Evolutionary conservation across 176 grass and related monocot species (phyloP).

Genomic region (Raddia distichophylla): DNA sequence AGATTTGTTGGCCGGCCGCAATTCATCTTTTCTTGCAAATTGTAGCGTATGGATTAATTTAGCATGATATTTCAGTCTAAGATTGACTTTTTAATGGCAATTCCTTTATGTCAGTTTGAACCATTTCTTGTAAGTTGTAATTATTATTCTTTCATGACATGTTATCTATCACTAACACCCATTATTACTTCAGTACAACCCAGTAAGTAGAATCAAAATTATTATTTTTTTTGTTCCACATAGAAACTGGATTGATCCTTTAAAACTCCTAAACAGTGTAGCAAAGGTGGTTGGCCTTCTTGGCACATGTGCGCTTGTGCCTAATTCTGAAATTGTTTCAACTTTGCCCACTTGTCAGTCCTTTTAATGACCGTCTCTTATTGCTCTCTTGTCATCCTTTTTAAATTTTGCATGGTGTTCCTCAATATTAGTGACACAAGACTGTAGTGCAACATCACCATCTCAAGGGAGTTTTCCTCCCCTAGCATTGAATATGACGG

Average conservation of each 20-base stretch:
- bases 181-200: neutral
- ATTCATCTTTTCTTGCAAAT: conserved; percentile 11
- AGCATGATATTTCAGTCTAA: neutral
- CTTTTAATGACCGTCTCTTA: neutral
- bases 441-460: neutral
- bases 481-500: no score
- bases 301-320: neutral
- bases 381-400: neutral
- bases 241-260: neutral
- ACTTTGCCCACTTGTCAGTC: conserved; percentile 6
- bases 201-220: neutral
- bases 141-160: conserved; percentile 1
- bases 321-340: neutral
- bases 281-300: neutral
- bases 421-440: neutral
- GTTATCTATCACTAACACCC: conserved; percentile 13
- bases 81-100: neutral
- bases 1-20: conserved; percentile 28
- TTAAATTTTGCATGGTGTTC: neutral
- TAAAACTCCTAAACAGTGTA: neutral
- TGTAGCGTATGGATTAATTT: conserved; percentile 24
- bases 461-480: no score
- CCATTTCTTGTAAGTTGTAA: conserved; percentile 15
- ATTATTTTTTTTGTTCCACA: neutral
- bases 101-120: neutral